Conservation (phyloP, 805 yeast genomes). For the Metschnikowia kofuensis region DNA sequence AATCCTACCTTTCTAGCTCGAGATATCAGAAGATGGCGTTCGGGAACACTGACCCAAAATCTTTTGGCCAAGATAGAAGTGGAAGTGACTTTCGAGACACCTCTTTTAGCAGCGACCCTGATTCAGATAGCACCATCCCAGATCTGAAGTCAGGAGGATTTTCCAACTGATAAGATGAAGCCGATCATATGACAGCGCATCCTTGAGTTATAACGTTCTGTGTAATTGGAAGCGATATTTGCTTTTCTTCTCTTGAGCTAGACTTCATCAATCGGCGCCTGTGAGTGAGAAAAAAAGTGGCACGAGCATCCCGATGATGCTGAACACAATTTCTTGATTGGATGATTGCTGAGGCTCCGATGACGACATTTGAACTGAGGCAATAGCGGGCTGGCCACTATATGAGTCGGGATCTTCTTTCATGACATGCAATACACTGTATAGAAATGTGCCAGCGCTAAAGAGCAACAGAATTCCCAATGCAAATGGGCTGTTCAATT, state of each 20-base stretch:
- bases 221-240: too few species aligned
- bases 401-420: slow-evolving; percentile 25
- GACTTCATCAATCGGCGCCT: slow-evolving; percentile 5
- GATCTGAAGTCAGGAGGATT: slow-evolving; percentile 7
- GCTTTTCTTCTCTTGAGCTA: not conserved
- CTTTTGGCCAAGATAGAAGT: not conserved
- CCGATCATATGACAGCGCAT: not conserved
- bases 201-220: too few species aligned
- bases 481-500: slow-evolving; percentile 31
- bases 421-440: slow-evolving; percentile 66
- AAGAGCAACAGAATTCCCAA: slow-evolving; percentile 58
- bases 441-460: slow-evolving; percentile 72
- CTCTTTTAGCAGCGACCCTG: slow-evolving; percentile 9
- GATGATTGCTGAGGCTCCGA: slow-evolving; percentile 1
- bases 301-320: slow-evolving; percentile 12
- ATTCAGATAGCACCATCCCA: slow-evolving; percentile 6
- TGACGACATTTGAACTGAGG: slow-evolving; percentile 9
- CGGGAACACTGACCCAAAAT: not conserved
- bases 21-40: slow-evolving; percentile 3
- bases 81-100: slow-evolving; percentile 6
- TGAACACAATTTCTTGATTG: slow-evolving; percentile 2
- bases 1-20: slow-evolving; percentile 3
- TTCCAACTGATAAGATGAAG: not conserved
- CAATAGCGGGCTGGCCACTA: slow-evolving; percentile 5
- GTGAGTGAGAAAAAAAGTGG: slow-evolving; percentile 15